Base-by-base conservation (phyloP, 306 rosid genomes). In the Inga oerstediana region DNA sequence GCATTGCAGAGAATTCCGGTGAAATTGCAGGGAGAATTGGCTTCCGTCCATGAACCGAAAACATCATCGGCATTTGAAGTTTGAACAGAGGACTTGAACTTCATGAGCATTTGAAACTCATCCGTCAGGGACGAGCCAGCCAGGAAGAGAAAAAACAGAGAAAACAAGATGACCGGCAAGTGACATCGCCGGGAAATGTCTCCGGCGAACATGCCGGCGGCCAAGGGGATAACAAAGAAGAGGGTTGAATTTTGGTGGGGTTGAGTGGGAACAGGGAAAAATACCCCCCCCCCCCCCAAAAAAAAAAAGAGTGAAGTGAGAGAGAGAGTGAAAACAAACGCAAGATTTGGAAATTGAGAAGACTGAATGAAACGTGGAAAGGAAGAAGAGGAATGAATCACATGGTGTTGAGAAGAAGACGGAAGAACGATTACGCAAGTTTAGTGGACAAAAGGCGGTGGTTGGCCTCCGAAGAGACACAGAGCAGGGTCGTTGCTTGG, bases 1-100 rank as follows among this genome's bases (percentile, higher is more conserved):
- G 87, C 80, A 81, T 88, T 20, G 84, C 95, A 89, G 22, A 45
- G 34, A 76, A 91, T 65, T 14, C 93, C 93, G 0, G 45, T 35
- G 88, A 91, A 91, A 52, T 17, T 77, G 85, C 90, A 88, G 8
- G 59, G 22, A 43, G 76, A 15, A 12, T 35, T 77, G 2, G 14
- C 64, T 45, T 56, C 0, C 0, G n/a, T 82, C 91, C 95, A 91
- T 0, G 95, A 85, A 27, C 39, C 32, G 71, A 91, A 86, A 49
- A 79, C 77, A 61, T 14, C 79, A 71, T n/a, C 54, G 3, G 87
- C 59, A 76, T 83, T 76, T 62, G 90, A 83, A 16, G 44, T 79
- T 34, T 76, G 82, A 43, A 90, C 73, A 32, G 89, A 80, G 34
- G 84, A 45, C 32, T 87, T 90, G 78, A 85, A 77, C 52, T 72